Percentiles rank a stretch among this genome's conserved stretches.
phyloP scores from a whole-genome alignment of 441 rosid genomes.

The Francoa sonchifolia region DNA sequence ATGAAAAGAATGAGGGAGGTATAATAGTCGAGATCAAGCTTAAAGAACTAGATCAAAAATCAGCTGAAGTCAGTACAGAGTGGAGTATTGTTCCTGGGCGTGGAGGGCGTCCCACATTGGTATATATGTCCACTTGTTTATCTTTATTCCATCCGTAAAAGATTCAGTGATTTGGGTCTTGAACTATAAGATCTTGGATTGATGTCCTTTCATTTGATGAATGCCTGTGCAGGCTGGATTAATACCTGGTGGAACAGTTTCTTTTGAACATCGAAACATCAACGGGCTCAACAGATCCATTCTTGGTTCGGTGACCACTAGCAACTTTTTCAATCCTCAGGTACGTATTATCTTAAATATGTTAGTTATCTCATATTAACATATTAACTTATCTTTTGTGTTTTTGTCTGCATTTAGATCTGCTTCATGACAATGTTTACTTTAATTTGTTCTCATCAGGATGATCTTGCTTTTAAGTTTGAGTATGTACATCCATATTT shows the following conservation, averaged over 20 bases:
- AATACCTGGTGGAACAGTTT: constrained; percentile 95
- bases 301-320: constrained; percentile 87
- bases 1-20: constrained; percentile 89
- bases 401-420: not conserved
- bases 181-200: constrained; percentile 5
- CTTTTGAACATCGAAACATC: constrained; percentile 86
- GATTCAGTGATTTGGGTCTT: not conserved
- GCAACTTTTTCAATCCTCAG: constrained; percentile 90
- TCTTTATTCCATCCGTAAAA: not conserved
- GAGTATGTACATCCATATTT: constrained; percentile 95
- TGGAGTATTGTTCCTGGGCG: constrained; percentile 98
- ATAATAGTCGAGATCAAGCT: constrained; percentile 91
- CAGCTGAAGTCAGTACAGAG: constrained; percentile 95
- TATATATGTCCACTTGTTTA: constrained; percentile 17
- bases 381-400: no score
- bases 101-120: constrained; percentile 90
- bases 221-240: constrained; percentile 53
- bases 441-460: constrained; percentile 16
- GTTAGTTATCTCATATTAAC: no score
- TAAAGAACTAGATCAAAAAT: constrained; percentile 84
- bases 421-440: not conserved
- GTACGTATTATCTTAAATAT: no score
- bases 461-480: constrained; percentile 73
- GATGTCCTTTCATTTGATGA: not conserved
- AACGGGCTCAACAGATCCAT: constrained; percentile 82